Percentiles rank a stretch among this genome's conserved stretches.
phyloP scores from a whole-genome alignment of 1,139 yeast species.

The Nakaseomyces uthaithaninus region DNA sequence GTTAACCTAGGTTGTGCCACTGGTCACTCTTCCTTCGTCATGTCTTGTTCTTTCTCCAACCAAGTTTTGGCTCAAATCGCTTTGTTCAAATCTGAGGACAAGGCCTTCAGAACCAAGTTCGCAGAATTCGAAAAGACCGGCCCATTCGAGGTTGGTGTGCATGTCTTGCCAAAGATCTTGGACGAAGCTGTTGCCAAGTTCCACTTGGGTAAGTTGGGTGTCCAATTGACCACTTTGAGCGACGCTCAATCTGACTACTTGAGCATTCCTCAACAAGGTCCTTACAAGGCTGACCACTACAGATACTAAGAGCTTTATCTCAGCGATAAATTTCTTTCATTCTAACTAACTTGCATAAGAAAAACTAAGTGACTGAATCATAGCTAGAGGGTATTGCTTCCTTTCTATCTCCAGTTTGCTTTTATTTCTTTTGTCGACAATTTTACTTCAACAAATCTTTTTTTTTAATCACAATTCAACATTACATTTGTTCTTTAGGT shows the following conservation, averaged over 20 bases:
- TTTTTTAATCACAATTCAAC: not conserved
- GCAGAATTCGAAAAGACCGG: slow-evolving; percentile 93
- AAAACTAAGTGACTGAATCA: not conserved
- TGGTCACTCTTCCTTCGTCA: slow-evolving; percentile 98
- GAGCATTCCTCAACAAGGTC: slow-evolving; percentile 90
- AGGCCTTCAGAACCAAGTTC: slow-evolving; percentile 67
- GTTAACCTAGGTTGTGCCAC: slow-evolving; percentile 99
- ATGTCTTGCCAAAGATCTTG: slow-evolving; percentile 94
- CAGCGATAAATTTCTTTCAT: too few relatives aligned
- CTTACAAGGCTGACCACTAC: slow-evolving; percentile 97
- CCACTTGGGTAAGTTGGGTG: slow-evolving; percentile 95
- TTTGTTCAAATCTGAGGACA: slow-evolving; percentile 83
- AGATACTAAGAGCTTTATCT: slow-evolving; percentile 73
- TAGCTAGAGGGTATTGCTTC: too few relatives aligned
- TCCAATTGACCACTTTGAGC: slow-evolving; percentile 71
- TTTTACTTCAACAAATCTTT: not conserved
- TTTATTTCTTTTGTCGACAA: not conserved
- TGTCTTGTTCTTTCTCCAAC: slow-evolving; percentile 99
- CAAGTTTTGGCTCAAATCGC: slow-evolving; percentile 99
- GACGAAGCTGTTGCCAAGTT: slow-evolving; percentile 98
- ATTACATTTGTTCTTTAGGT: not conserved
- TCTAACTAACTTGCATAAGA: not conserved
- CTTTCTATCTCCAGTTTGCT: not conserved
- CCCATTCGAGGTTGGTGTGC: slow-evolving; percentile 87
- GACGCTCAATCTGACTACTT: slow-evolving; percentile 88